These are phyloP conservation scores for Aureobasidium namibiae DNA, from an alignment of 2,329 filamentous ascomycete species.

Conservation along the genomic window DNA sequence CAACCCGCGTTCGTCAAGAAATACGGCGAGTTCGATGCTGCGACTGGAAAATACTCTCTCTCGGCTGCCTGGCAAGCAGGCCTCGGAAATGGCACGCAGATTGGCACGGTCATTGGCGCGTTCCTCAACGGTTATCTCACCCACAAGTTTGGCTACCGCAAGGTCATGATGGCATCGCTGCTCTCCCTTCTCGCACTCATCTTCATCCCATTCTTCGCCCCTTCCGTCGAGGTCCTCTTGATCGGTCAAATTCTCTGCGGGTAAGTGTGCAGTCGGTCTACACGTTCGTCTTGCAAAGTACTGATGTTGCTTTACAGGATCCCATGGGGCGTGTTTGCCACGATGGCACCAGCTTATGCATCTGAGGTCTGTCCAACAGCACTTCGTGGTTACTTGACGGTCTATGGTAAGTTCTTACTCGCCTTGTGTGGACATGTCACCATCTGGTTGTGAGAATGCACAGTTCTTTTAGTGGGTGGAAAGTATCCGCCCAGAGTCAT, in stretches of 20 bases:
- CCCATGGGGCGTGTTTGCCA: slow-evolving; percentile 53
- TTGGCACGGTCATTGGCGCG: slow-evolving; percentile 2
- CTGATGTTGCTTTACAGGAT: slow-evolving; percentile 21
- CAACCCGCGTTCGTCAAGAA: slow-evolving; percentile 50
- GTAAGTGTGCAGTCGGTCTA: slow-evolving; percentile 10
- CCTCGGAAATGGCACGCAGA: slow-evolving; percentile 15
- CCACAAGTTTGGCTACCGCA: slow-evolving; percentile 6
- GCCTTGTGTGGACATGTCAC: no score
- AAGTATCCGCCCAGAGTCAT: no score
- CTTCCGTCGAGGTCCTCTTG: slow-evolving; percentile 35
- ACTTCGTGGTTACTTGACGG: slow-evolving; percentile 50
- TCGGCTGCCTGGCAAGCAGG: slow-evolving; percentile 33
- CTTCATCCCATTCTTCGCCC: slow-evolving; percentile 36
- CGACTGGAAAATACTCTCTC: slow-evolving; percentile 30
- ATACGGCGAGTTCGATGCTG: slow-evolving; percentile 45
- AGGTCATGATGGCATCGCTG: slow-evolving; percentile 3
- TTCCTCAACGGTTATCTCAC: slow-evolving; percentile 5
- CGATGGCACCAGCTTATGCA: slow-evolving; percentile 53
- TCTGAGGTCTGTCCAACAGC: slow-evolving; percentile 56
- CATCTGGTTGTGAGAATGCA: no score
- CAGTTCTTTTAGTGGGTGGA: no score
- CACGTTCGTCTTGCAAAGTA: no score
- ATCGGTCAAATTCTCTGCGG: slow-evolving; percentile 55
- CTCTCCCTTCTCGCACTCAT: slow-evolving; percentile 35
- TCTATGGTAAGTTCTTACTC: slow-evolving; percentile 28